A percentile compares a stretch with the other conserved stretches of the same genome.
Evolutionary conservation across 345 rosid genomes (phyloP).

Genomic region (Nephelium lappaceum): DNA sequence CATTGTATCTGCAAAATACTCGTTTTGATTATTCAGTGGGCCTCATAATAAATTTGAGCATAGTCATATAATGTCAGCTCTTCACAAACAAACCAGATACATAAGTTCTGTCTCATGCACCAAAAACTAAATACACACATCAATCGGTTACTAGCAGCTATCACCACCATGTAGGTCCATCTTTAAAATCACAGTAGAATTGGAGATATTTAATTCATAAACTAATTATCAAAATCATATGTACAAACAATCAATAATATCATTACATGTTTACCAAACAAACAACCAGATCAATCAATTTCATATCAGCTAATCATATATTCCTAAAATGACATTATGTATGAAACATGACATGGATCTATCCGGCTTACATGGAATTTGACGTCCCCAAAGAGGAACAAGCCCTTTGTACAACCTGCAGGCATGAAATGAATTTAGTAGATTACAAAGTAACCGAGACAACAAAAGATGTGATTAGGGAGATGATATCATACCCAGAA

Average conservation of each 20-base stretch:
- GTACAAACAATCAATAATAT: not conserved
- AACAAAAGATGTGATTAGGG: not conserved
- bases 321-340: not conserved
- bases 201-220: not conserved
- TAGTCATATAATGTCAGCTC: not conserved
- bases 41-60: not conserved
- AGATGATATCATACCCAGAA: constrained; percentile 47
- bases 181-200: too few relatives aligned
- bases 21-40: not conserved
- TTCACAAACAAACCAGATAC: not conserved
- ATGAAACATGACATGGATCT: not conserved
- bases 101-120: not conserved
- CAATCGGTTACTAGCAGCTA: not conserved
- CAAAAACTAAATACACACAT: not conserved
- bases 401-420: constrained; percentile 85
- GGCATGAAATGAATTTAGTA: not conserved
- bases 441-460: not conserved
- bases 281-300: not conserved
- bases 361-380: constrained; percentile 83
- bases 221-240: too few relatives aligned
- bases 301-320: not conserved
- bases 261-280: not conserved
- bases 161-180: not conserved
- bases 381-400: constrained; percentile 97
- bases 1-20: constrained; percentile 75